Conservation (phyloP, 2,329 filamentous ascomycete genomes). For the Mycosphaerella arachidis region DNA sequence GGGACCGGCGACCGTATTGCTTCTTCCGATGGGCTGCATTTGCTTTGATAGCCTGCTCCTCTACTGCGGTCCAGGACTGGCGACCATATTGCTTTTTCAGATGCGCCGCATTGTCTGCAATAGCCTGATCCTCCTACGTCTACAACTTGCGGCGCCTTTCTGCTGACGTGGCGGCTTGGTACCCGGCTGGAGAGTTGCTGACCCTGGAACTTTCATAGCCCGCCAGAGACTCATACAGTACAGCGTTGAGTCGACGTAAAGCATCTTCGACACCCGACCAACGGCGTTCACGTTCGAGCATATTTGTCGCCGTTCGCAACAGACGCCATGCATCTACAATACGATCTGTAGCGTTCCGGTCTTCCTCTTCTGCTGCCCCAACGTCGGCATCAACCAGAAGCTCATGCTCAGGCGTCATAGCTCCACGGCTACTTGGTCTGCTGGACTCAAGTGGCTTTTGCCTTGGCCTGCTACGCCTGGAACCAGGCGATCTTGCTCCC, state of each 20-base stretch:
- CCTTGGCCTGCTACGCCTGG: not conserved
- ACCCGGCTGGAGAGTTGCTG: too few species aligned
- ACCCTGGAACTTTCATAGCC: not conserved
- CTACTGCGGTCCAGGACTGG: too few species aligned
- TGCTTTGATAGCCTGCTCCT: too few species aligned
- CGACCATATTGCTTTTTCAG: too few species aligned
- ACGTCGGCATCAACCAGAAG: not conserved
- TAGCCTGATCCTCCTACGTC: too few species aligned
- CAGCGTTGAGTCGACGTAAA: not conserved
- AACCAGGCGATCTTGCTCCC: not conserved
- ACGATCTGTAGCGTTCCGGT: not conserved
- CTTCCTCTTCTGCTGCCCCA: not conserved
- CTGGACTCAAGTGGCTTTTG: not conserved
- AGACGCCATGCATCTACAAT: not conserved
- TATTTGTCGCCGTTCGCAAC: constrained; percentile 2
- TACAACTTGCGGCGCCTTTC: too few species aligned
- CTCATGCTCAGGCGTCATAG: not conserved
- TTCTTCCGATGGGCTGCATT: too few species aligned
- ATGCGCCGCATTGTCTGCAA: too few species aligned
- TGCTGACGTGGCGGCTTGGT: too few species aligned
- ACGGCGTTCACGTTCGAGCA: constrained; percentile 2
- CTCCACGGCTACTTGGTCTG: not conserved
- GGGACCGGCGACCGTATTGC: too few species aligned
- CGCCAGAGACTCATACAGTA: not conserved
- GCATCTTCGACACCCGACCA: not conserved